Evolutionary conservation across 805 yeast genomes (phyloP).

Genomic region (Candida suzukii): DNA sequence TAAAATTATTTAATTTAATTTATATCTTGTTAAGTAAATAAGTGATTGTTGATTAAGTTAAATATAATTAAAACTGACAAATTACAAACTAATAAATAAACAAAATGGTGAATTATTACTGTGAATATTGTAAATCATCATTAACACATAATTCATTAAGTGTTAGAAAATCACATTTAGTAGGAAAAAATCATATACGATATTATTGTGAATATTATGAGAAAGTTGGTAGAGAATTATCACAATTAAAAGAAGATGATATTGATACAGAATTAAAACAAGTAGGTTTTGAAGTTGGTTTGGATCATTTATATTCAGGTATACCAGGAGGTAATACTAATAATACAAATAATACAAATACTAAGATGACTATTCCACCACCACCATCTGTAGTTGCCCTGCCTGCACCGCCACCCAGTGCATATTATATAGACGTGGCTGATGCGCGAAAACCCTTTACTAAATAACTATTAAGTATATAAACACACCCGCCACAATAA

Average conservation of each 20-base stretch:
- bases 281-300: conserved; percentile 31
- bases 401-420: conserved; percentile 32
- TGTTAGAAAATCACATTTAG: conserved; percentile 72
- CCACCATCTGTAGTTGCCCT: conserved; percentile 26
- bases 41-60: too few species aligned
- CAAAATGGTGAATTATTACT: conserved; percentile 75
- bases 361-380: conserved; percentile 17
- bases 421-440: conserved; percentile 13
- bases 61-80: too few species aligned
- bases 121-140: conserved; percentile 79
- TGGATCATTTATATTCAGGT: conserved; percentile 27
- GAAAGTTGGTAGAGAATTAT: conserved; percentile 20
- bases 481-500: too few species aligned
- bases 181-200: conserved; percentile 70
- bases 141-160: conserved; percentile 85
- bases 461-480: neutral
- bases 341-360: neutral
- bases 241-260: too few species aligned
- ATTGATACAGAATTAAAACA: too few species aligned
- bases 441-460: conserved; percentile 3
- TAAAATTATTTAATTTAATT: too few species aligned
- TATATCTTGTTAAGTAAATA: too few species aligned
- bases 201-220: conserved; percentile 73
- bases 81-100: too few species aligned
- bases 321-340: conserved; percentile 24